These are phyloP conservation scores for Cenococcum geophilum DNA, from an alignment of 495 filamentous ascomycete species.

Conservation along the genomic window DNA sequence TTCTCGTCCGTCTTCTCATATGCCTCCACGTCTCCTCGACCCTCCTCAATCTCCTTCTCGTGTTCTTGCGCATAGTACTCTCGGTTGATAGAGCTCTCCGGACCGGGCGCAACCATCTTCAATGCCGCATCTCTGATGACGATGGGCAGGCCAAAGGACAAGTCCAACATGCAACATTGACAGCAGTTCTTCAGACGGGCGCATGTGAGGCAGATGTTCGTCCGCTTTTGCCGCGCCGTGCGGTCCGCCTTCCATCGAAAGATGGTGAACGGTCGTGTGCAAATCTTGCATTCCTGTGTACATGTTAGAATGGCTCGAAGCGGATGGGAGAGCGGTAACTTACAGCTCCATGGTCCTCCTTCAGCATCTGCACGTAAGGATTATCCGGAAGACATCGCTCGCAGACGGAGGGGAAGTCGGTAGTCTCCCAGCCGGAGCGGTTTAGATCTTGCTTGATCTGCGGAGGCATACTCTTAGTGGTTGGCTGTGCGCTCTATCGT, in stretches of 20 bases:
- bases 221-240: conserved; percentile 77
- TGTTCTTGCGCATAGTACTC: conserved; percentile 97
- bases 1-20: conserved; percentile 98
- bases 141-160: conserved; percentile 90
- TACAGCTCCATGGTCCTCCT: conserved; percentile 82
- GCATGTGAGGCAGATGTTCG: conserved; percentile 91
- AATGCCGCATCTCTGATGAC: conserved; percentile 92
- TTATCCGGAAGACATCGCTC: conserved; percentile 89
- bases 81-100: conserved; percentile 82
- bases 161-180: conserved; percentile 97
- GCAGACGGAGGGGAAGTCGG: conserved; percentile 59
- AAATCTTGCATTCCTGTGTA: conserved; percentile 61
- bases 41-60: conserved; percentile 91
- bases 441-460: conserved; percentile 96
- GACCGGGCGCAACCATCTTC: conserved; percentile 92
- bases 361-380: conserved; percentile 97
- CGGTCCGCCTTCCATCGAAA: conserved; percentile 93
- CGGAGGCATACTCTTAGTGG: conserved; percentile 46
- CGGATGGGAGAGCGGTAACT: conserved; percentile 35
- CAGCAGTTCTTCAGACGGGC: conserved; percentile 95
- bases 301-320: not conserved
- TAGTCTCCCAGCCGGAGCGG: conserved; percentile 90
- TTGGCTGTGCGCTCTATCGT: not conserved
- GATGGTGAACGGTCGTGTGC: conserved; percentile 91
- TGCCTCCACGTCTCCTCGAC: conserved; percentile 66